phyloP scores from a whole-genome alignment of 495 filamentous ascomycete species.

The Hyaloscypha bicolor region DNA sequence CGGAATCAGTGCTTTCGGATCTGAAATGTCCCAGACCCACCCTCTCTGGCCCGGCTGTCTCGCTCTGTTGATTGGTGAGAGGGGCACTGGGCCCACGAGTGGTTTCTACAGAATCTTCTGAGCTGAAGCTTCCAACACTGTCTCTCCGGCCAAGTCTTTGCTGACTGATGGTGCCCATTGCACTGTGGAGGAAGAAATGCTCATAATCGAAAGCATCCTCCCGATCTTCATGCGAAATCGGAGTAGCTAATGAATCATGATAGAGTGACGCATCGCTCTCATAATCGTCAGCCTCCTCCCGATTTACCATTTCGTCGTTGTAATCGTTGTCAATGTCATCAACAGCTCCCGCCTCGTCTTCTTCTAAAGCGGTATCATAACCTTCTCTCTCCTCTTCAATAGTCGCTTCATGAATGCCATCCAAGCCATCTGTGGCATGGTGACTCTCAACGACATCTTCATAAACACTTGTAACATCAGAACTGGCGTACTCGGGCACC shows the following conservation, averaged over 20 bases:
- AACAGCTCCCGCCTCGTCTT: conserved; percentile 1
- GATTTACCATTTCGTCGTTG: conserved; percentile 30
- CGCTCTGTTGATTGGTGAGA: background rate
- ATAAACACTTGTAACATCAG: conserved; percentile 55
- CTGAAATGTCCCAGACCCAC: conserved; percentile 45
- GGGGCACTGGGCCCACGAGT: conserved; percentile 53
- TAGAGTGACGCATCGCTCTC: conserved; percentile 51
- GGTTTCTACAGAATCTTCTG: conserved; percentile 75
- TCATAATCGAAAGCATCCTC: conserved; percentile 98
- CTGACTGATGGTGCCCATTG: conserved; percentile 70
- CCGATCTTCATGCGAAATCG: conserved; percentile 82
- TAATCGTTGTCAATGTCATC: conserved; percentile 25
- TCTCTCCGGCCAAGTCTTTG: conserved; percentile 47
- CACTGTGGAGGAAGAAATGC: conserved; percentile 89
- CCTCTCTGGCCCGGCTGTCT: background rate
- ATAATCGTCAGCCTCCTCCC: conserved; percentile 32
- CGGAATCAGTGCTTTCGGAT: conserved; percentile 64
- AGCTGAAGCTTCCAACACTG: conserved; percentile 60
- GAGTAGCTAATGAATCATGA: conserved; percentile 55
- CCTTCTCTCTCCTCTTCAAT: conserved; percentile 17
- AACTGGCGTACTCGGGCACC: conserved; percentile 32
- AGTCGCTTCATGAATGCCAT: conserved; percentile 11
- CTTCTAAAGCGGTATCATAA: conserved; percentile 15
- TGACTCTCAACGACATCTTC: conserved; percentile 59
- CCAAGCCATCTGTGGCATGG: conserved; percentile 9